phyloP scores from a whole-genome alignment of 495 filamentous ascomycete species.

The Extremus antarcticus region DNA sequence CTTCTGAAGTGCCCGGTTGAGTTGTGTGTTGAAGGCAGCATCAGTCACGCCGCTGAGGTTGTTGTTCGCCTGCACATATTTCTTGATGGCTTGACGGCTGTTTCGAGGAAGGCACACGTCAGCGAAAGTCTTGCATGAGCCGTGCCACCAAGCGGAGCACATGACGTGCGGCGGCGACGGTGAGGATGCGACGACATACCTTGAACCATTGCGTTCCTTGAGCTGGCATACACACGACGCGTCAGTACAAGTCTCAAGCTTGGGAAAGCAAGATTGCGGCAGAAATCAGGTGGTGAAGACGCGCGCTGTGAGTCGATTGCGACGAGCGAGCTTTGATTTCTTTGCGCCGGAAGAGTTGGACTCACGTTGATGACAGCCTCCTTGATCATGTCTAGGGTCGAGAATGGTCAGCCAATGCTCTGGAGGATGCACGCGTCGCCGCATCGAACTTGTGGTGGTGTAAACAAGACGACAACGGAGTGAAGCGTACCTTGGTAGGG shows the following conservation, averaged over 20 bases:
- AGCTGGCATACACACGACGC: conserved; percentile 37
- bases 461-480: conserved; percentile 3
- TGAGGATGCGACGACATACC: conserved; percentile 38
- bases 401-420: conserved; percentile 30
- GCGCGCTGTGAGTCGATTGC: conserved; percentile 15
- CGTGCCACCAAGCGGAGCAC: conserved; percentile 10
- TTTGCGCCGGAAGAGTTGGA: conserved; percentile 29
- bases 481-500: conserved; percentile 43
- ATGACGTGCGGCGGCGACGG: conserved; percentile 19
- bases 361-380: conserved; percentile 56
- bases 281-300: conserved; percentile 14
- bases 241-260: conserved; percentile 37
- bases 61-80: conserved; percentile 96
- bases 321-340: conserved; percentile 31
- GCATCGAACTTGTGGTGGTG: conserved; percentile 15
- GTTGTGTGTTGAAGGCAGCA: conserved; percentile 72
- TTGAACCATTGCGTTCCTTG: conserved; percentile 55
- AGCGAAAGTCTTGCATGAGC: conserved; percentile 11
- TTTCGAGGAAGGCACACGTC: conserved; percentile 29
- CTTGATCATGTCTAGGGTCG: conserved; percentile 51
- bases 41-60: conserved; percentile 57
- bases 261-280: conserved; percentile 4
- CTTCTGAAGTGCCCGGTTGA: conserved; percentile 83
- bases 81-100: conserved; percentile 94
- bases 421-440: conserved; percentile 9